A percentile compares a stretch with the other conserved stretches of the same genome.
Evolutionary conservation across 2,329 filamentous ascomycete species (phyloP).

Genomic region (Alternaria gansuensis): DNA sequence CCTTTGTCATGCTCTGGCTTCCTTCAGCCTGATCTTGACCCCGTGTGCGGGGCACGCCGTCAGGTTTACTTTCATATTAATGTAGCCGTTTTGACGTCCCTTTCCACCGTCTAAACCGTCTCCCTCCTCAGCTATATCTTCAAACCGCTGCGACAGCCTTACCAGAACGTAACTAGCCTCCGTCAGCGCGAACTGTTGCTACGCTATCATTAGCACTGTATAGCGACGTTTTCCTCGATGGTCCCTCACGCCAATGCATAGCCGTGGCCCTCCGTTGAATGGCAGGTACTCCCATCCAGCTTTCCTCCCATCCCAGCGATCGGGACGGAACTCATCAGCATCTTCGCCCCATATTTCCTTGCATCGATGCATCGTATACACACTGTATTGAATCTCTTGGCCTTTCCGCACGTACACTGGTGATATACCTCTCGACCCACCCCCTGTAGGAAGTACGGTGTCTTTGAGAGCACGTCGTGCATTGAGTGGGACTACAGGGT

Average conservation of each 20-base stretch:
- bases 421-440: slow-evolving; percentile 39
- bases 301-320: slow-evolving; percentile 42
- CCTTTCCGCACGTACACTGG: slow-evolving; percentile 48
- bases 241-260: slow-evolving; percentile 34
- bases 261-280: slow-evolving; percentile 42
- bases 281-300: slow-evolving; percentile 41
- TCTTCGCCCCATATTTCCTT: slow-evolving; percentile 50
- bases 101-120: too few relatives aligned
- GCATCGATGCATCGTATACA: slow-evolving; percentile 46
- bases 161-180: background rate
- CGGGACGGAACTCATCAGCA: slow-evolving; percentile 47
- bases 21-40: too few relatives aligned
- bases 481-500: slow-evolving; percentile 45
- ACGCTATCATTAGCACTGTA: too few relatives aligned
- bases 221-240: too few relatives aligned
- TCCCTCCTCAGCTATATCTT: too few relatives aligned
- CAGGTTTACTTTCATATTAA: too few relatives aligned
- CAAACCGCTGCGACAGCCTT: background rate
- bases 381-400: slow-evolving; percentile 30
- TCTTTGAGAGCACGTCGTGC: slow-evolving; percentile 34
- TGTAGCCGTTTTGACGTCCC: too few relatives aligned
- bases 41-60: too few relatives aligned
- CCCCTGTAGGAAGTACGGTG: slow-evolving; percentile 43
- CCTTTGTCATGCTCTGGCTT: too few relatives aligned
- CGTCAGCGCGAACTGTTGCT: background rate